Evolutionary conservation across 2,329 filamentous ascomycete genomes (phyloP).

Genomic region (Penicillium polonicum): DNA sequence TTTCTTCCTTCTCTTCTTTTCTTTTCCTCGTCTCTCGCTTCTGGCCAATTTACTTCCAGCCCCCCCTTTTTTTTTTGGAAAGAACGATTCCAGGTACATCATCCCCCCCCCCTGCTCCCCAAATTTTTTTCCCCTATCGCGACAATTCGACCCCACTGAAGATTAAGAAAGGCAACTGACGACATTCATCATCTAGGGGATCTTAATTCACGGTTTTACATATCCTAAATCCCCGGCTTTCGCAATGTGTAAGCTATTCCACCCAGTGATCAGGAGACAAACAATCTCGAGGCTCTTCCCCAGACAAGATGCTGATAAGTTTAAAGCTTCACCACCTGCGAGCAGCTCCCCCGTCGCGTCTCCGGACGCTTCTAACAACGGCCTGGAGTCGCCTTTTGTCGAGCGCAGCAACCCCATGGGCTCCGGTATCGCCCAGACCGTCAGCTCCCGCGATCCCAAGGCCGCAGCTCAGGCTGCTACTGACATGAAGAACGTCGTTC

Average conservation of each 20-base stretch:
- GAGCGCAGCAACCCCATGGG: constrained; percentile 60
- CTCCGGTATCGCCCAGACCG: constrained; percentile 55
- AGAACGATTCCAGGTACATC: constrained; percentile 18
- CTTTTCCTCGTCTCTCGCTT: constrained; percentile 26
- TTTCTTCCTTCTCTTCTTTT: constrained; percentile 19
- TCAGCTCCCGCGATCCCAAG: constrained; percentile 65
- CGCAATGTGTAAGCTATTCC: constrained; percentile 42
- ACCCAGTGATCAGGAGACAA: background rate
- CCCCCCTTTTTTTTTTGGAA: constrained; percentile 15
- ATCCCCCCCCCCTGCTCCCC: constrained; percentile 8
- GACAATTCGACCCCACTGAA: constrained; percentile 13
- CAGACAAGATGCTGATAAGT: constrained; percentile 25
- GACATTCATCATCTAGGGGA: constrained; percentile 29
- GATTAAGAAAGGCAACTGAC: constrained; percentile 11
- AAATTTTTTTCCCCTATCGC: constrained; percentile 13
- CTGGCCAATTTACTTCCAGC: constrained; percentile 7
- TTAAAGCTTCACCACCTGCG: constrained; percentile 36
- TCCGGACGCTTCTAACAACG: constrained; percentile 46
- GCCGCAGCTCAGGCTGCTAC: constrained; percentile 55
- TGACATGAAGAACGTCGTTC: constrained; percentile 91
- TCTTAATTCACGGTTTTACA: constrained; percentile 23
- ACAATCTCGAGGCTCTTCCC: constrained; percentile 3
- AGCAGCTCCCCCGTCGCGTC: constrained; percentile 36
- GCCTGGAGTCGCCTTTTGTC: constrained; percentile 55
- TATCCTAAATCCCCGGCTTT: constrained; percentile 26